These are phyloP conservation scores for Pythium dissotocum DNA, from an alignment of 352 stramenopile species.

Conservation along the genomic window DNA sequence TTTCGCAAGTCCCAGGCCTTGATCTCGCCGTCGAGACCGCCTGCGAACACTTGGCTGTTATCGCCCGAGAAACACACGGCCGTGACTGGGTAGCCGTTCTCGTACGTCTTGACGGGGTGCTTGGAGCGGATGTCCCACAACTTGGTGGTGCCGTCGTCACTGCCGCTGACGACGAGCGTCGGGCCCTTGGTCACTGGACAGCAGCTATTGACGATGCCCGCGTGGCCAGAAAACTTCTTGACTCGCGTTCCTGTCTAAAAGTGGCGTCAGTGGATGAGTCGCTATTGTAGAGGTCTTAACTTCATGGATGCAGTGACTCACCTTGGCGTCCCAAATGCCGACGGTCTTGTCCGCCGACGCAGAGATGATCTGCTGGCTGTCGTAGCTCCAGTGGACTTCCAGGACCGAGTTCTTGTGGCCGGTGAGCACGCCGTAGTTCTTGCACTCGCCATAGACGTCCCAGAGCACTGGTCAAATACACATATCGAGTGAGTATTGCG, in stretches of 20 bases:
- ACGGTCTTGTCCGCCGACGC: constrained; percentile 93
- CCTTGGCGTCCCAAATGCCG: constrained; percentile 78
- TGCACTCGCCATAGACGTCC: constrained; percentile 89
- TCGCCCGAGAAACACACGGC: constrained; percentile 89
- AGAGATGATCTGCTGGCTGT: constrained; percentile 87
- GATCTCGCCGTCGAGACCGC: constrained; percentile 93
- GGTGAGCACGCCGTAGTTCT: constrained; percentile 92
- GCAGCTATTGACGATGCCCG: constrained; percentile 90
- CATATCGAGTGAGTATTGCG: not conserved
- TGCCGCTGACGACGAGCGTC: constrained; percentile 85
- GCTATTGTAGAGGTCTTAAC: not conserved
- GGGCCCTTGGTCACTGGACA: constrained; percentile 82
- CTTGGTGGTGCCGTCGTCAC: constrained; percentile 89
- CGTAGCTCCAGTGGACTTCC: constrained; percentile 91
- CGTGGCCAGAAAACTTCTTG: constrained; percentile 86
- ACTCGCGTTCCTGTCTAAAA: constrained; percentile 74
- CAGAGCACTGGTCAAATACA: constrained; percentile 69
- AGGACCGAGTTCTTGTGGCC: constrained; percentile 97
- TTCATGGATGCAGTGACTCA: constrained; percentile 9
- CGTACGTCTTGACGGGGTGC: constrained; percentile 75
- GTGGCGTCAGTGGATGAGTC: constrained; percentile 28
- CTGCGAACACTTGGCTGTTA: constrained; percentile 87
- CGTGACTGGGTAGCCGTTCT: constrained; percentile 90
- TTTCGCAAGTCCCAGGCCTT: constrained; percentile 93
- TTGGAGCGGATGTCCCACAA: constrained; percentile 91